Base-by-base conservation (phyloP, 495 filamentous ascomycete species). In the Neurospora cerealis region DNA sequence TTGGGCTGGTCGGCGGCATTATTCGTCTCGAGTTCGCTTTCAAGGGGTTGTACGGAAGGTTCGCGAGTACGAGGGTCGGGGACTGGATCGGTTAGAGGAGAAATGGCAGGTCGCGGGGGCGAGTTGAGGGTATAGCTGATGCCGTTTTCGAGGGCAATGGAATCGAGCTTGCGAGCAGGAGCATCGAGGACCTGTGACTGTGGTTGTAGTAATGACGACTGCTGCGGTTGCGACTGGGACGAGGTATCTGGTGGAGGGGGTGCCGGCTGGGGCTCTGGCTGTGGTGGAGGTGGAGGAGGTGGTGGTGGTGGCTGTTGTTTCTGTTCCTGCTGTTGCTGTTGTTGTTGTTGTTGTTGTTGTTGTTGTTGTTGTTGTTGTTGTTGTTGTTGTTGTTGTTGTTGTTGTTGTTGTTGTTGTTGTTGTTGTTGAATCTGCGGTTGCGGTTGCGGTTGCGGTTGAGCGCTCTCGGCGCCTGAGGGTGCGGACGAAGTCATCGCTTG, bases 401-500 rank as follows among this genome's bases (percentile, higher is more conserved):
- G 48, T 17, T 32, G 28, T 13, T 60, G 48, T 32, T 60, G 48
- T 11, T 60, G 48, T 8, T 60, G 48, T 5, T 62, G 24, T 62
- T 34, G 54, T 9, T 34, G 54, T 66, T 66, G 54, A 66, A 9
- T 17, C 15, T 34, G 54, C 6, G 54, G 54, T 15, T 66, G 54
- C 54, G 48, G 70, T 46, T 41, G 48, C 42, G 70, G 44, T 46
- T 19, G 40, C 42, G 28, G 41, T 60, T 69, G 44, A 36, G 42
- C 71, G 71, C 71, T 72, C 42, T 69, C 74, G 73, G 70, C 73
- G 73, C 74, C 74, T 46, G 79, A 75, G 69, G 73, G 75, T 69
- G 73, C 71, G 40, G 80, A 81, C 80, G 78, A 81, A 80, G 70
- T 81, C 80, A 81, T 81, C 78, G 80, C 80, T 80, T 79, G 79